Evolutionary conservation across 768 basidiomycete genomes (phyloP), one percentile per base, ranked within the genome.

Genomic region (Hygrophoropsis aurantiaca): DNA sequence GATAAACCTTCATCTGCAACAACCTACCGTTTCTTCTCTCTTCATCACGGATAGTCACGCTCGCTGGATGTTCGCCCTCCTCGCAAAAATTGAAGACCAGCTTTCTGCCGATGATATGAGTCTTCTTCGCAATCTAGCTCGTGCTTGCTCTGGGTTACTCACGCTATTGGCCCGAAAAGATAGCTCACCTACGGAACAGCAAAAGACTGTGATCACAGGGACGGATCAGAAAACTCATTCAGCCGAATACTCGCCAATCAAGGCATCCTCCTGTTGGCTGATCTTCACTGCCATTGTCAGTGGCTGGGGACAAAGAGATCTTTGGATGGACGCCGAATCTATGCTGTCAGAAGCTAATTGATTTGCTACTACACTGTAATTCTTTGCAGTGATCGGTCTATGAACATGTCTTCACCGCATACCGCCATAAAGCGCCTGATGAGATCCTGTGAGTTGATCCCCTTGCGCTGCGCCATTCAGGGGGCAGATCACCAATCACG

Each of bases 311-410:
- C 90, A 93, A 68, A 74, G 71, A 42, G 90, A 93, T 61, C 66
- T 93, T 34, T 93, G 89, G 90, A 68, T 68, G 64, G 89, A 91
- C 58, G 87, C 84, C 18, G 81, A 84, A 57, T 69, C 65, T n/a
- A 69, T 73, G 53, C 57, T 87, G 47, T 47, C 58, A 15, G 30
- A 41, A 16, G 7, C 6, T 16, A 30, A 38, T 38, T n/a, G 20
- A 21, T 38, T 16, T 38, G 20, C 36, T 16, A 16, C 9, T 21
- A 7, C 16, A 9, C 36, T 6, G n/a, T 38, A 10, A 34, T 34
- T 34, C 16, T 21, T 16, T 38, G 20, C 36, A 16, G 36, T 21
- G 20, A 16, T 21, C n/a, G 36, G n/a, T 16, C 16, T 38, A 38
- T 7, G 8, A n/a, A 7, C 36, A 38, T 38, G 6, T 6, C 36